Base-by-base conservation (phyloP, 345 rosid species). In the Acer negundo region DNA sequence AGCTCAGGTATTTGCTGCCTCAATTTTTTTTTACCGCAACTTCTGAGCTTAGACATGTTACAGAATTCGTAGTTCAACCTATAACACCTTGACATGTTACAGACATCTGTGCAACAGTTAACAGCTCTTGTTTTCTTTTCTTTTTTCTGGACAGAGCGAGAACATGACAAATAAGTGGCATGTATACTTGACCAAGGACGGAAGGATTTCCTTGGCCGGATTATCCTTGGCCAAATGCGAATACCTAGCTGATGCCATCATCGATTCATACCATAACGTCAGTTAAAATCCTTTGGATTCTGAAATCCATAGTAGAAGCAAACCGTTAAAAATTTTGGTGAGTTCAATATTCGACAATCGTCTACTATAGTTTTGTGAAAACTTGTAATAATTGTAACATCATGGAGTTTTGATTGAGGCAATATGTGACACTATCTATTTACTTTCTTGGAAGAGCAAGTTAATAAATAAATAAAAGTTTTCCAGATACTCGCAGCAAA, bases 111-210 rank as follows among this genome's bases (percentile, higher is more conserved):
- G 61, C 38, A 47, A 68, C 3, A 31, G 40, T 44, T 35, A 6
- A 1, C 44, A 24, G 38, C 23, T 58, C 10, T 5, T 24, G 8
- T 31, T 10, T 47, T 68, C 28, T 56, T 28, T 0, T 40, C 4
- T 64, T 66, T 68, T 23, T 11, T 38, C 44, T 59, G 20, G 65
- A 38, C 84, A 90, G 98, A 91, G 94, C 4, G 98, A 96, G 10
- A 91, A 92, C 74, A 96, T 95, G 99, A 92, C 95, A 22, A 75
- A 85, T 81, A 93, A 93, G 81, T 96, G 99, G 98, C 99, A 90
- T 67, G 81, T 96, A 17, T 96, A 92, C 89, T 90, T 96, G 98
- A 92, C 98, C 4, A 92, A 92, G 87, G 99, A 93, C 7, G 99
- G 99, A 81, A 90, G 98, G 47, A 96, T 96, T 80, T 93, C 98